Percentiles rank a stretch among this genome's conserved stretches.
Conservation (phyloP, 2,329 filamentous ascomycete species). For the Exophiala oligosperma region DNA sequence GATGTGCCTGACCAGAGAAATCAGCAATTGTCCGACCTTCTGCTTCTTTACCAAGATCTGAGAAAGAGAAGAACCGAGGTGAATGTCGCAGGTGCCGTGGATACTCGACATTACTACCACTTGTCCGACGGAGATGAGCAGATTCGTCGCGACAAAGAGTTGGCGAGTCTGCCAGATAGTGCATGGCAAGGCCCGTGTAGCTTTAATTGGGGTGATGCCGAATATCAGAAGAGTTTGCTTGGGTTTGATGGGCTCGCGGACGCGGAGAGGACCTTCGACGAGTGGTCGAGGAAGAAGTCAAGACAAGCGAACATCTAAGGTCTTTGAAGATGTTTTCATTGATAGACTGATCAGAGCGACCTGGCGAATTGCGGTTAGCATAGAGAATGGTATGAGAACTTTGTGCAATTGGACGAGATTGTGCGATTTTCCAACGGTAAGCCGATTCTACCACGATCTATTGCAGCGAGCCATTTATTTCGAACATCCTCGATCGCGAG, state of each 20-base stretch:
- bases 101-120: conserved; percentile 6
- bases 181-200: conserved; percentile 5
- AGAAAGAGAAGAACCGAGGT: conserved; percentile 19
- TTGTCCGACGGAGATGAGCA: conserved; percentile 4
- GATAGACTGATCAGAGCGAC: too few relatives aligned
- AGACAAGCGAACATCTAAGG: background rate
- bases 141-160: background rate
- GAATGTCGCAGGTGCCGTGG: conserved; percentile 7
- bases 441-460: too few relatives aligned
- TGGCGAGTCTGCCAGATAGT: background rate
- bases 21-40: conserved; percentile 4
- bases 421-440: too few relatives aligned
- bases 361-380: too few relatives aligned
- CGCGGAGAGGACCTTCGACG: conserved; percentile 39
- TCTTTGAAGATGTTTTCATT: background rate
- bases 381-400: too few relatives aligned
- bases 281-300: conserved; percentile 34
- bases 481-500: too few relatives aligned
- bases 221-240: conserved; percentile 9
- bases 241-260: conserved; percentile 10
- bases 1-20: background rate
- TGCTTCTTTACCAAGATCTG: conserved; percentile 1
- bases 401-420: too few relatives aligned
- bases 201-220: conserved; percentile 8
- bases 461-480: too few relatives aligned